Conservation (phyloP, 495 filamentous ascomycete genomes). For the Aspergillus carlsbadensis region DNA sequence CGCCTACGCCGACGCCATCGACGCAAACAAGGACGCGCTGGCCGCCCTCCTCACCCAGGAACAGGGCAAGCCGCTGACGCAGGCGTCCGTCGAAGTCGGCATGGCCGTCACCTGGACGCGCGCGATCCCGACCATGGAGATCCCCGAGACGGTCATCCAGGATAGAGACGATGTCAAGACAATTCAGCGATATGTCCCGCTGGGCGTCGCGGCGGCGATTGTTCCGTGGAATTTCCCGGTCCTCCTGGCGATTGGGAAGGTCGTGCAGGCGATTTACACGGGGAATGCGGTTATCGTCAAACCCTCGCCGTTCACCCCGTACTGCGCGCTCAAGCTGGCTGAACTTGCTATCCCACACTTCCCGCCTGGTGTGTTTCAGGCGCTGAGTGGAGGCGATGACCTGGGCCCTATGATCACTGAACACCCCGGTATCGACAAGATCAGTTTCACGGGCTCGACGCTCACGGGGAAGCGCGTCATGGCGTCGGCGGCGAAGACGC, state of each 20-base stretch:
- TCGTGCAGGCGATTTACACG: constrained; percentile 54
- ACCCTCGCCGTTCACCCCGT: constrained; percentile 66
- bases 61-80: constrained; percentile 53
- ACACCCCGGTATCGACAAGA: constrained; percentile 64
- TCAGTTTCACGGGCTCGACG: constrained; percentile 68
- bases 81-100: constrained; percentile 26
- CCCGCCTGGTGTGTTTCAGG: constrained; percentile 67
- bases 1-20: constrained; percentile 51
- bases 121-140: constrained; percentile 19
- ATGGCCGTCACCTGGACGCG: constrained; percentile 27
- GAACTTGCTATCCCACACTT: constrained; percentile 61
- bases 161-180: constrained; percentile 49
- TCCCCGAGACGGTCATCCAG: constrained; percentile 35
- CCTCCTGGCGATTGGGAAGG: constrained; percentile 56
- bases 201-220: constrained; percentile 60
- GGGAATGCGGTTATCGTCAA: constrained; percentile 63
- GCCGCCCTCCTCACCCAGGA: constrained; percentile 52
- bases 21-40: constrained; percentile 43
- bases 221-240: constrained; percentile 65
- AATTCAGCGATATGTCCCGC: constrained; percentile 52
- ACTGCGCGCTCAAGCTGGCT: constrained; percentile 51
- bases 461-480: constrained; percentile 64
- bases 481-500: constrained; percentile 55
- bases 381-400: constrained; percentile 62
- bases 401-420: constrained; percentile 58